Base-by-base conservation (phyloP, 345 rosid genomes). In the Cardamine chenopodiifolia region DNA sequence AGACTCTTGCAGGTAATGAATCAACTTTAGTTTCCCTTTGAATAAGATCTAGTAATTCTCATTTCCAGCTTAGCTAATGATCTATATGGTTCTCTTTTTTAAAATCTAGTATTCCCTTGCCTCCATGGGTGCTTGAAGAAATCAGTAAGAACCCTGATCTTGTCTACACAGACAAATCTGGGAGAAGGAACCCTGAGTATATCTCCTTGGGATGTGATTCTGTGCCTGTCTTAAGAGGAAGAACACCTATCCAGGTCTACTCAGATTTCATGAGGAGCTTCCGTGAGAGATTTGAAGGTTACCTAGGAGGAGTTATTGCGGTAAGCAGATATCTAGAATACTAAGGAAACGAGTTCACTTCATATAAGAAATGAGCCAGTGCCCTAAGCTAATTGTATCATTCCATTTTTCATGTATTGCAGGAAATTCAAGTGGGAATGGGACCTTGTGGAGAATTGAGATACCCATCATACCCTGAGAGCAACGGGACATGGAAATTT, bases 381-480 rank as follows among this genome's bases (percentile, higher is more conserved):
- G n/a, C n/a, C n/a, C n/a, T 45, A 42, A 72, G 42, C 70, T 50
- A 66, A 53, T 1, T 66, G 53, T 52, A 25, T 35, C 53, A 70
- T 50, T 42, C n/a, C 28, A 29, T 7, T 29, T 62, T 64, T 59
- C 12, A 48, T 64, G 25, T 72, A 55, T 65, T 80, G 78, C 88
- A 94, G 98, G 98, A 90, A 87, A 82, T 94, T 65, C 98, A 94
- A 85, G 98, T 90, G 60, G 97, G 98, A 19, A 78, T 91, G 97
- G 98, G 98, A 19, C 98, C 97, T 67, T 94, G 98, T 44, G 98
- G 98, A 66, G 96, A 94, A 71, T 76, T 94, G 71, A 85, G 97
- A 81, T 92, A 86, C 71, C 99, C 97, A 80, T 78, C 97, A 63
- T 92, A 92, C 79, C 99, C 97, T 50, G 97, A 95, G 83, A 90